A percentile compares a stretch with the other conserved stretches of the same genome.
These are phyloP conservation scores for Diaporthe velutina DNA, from an alignment of 2,329 filamentous ascomycete species.

Conservation along the genomic window DNA sequence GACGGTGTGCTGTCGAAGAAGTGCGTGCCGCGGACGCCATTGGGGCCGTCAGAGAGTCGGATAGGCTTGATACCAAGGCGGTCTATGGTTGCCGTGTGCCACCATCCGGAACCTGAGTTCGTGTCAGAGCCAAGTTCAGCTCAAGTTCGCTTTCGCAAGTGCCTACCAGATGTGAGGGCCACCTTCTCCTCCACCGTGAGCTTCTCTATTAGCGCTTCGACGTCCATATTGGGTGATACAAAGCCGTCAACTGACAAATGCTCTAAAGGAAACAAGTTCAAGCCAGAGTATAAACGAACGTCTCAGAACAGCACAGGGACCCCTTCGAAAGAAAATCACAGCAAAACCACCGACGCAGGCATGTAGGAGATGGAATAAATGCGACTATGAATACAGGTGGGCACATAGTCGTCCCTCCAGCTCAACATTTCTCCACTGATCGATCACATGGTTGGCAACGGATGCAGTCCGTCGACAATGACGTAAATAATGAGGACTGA, in stretches of 20 bases:
- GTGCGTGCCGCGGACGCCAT: conserved; percentile 51
- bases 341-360: background rate
- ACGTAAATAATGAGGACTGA: background rate
- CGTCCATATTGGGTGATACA: background rate
- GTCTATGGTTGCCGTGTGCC: conserved; percentile 38
- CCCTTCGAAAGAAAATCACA: background rate
- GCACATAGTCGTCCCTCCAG: background rate
- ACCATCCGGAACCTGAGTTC: background rate
- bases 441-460: conserved; percentile 2
- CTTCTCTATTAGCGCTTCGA: background rate
- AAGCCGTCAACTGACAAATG: background rate
- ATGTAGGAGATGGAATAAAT: background rate
- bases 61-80: conserved; percentile 27
- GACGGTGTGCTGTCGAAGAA: conserved; percentile 47
- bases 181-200: conserved; percentile 24
- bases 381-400: background rate
- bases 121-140: background rate
- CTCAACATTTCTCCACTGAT: conserved; percentile 4
- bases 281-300: background rate
- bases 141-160: rapidly evolving
- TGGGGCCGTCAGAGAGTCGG: conserved; percentile 47
- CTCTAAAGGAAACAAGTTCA: background rate
- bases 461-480: conserved; percentile 18
- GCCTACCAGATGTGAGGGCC: conserved; percentile 7
- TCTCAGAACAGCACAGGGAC: background rate